Base-by-base conservation (phyloP, 2,329 filamentous ascomycete species). In the Paraphaeosphaeria sporulosa region DNA sequence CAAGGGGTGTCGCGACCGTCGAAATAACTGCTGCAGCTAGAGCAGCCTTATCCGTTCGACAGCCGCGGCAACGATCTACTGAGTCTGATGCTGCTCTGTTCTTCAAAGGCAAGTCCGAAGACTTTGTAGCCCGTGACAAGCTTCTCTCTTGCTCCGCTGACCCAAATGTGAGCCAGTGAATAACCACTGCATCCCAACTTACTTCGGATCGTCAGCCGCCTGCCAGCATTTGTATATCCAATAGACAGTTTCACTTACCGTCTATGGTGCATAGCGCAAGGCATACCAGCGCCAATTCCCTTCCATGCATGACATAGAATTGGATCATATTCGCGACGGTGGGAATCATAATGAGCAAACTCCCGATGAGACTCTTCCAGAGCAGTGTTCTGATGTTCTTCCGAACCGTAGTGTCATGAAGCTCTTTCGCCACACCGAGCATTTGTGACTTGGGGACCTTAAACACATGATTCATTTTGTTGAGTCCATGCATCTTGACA, bases 261-360 rank as follows among this genome's bases (percentile, higher is more conserved):
- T 80, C 78, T n/a, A 73, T 55, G 7, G 75, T 73, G 58, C 78
- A 80, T 6, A 79, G 66, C 0, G 68, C 71, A 30, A 77, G 71
- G 53, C 78, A 80, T 12, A 79, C 59, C 76, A 78, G 79, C 3
- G 72, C 76, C 9, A 75, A 68, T 52, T 80, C 76, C 27, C 67
- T 63, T 3, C 76, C 76, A 3, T 63, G 52, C 4, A 69, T 69
- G 21, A 63, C 42, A 34, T 74, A 71, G 32, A 80, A 71, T 17
- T 79, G 62, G 1, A 68, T 67, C 50, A 80, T 69, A 56, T 79
- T 80, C 17, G 71, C 71, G 13, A 75, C 67, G 13, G 76, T 79
- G 8, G 76, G 74, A 2, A 78, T 46, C 50, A 79, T 64, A 38
- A 80, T 74, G 15, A 76, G 58, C 1, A 77, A 47, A 1, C 70